Conservation (phyloP, 441 rosid genomes). For the Manihot esculenta region DNA sequence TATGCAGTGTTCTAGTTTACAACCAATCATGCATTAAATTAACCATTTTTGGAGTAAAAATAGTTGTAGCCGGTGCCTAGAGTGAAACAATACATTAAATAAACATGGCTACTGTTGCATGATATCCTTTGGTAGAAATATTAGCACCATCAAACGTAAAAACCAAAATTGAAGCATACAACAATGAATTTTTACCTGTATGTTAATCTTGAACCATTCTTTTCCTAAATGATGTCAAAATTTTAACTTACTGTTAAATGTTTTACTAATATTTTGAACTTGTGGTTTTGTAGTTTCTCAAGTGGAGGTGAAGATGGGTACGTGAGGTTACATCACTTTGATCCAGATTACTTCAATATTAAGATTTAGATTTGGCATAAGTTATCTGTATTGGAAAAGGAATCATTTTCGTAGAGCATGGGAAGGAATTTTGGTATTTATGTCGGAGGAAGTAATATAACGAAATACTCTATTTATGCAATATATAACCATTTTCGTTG, state of each 20-base stretch:
- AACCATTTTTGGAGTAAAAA: too few species aligned
- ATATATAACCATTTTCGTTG: background rate
- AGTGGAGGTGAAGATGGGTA: constrained; percentile 98
- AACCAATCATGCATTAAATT: too few species aligned
- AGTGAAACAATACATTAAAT: too few species aligned
- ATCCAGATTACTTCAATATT: constrained; percentile 73
- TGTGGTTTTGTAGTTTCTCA: constrained; percentile 53
- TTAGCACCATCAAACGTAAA: background rate
- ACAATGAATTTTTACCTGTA: too few species aligned
- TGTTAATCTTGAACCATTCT: background rate
- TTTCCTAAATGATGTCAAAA: background rate
- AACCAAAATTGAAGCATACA: background rate
- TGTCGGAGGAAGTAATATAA: background rate
- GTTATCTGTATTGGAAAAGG: background rate
- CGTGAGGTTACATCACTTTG: constrained; percentile 92
- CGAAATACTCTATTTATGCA: background rate
- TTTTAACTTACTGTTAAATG: background rate
- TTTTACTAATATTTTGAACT: background rate
- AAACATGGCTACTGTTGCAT: too few species aligned
- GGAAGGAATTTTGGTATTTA: background rate
- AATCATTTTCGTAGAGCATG: background rate
- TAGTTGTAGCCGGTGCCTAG: too few species aligned
- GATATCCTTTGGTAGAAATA: too few species aligned
- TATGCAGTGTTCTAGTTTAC: too few species aligned
- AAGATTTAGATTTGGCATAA: constrained; percentile 43